Evolutionary conservation across 352 stramenopile genomes (phyloP), one percentile per base, ranked within the genome.

Genomic region (Pythium myriotylum): DNA sequence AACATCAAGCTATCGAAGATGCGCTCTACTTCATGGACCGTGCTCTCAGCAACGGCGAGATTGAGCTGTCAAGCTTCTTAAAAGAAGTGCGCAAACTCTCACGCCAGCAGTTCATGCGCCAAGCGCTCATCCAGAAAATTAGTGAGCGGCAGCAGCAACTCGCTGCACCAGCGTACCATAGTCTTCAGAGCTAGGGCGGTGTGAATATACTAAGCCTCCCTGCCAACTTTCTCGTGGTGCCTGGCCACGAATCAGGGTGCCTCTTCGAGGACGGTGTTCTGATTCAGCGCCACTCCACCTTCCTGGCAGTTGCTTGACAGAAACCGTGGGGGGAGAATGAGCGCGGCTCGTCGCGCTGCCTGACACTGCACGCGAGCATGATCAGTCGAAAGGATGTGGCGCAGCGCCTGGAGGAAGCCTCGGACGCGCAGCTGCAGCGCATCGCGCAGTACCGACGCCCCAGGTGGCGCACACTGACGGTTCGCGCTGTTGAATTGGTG

Each of bases 11-110:
- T 17, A 94, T 97, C 39, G 89, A 97, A 55, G 91, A 97, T 53
- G 86, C 86, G 22, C 80, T 97, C 27, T 97, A 97, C 72, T 96
- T 96, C 54, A 77, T 97, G 81, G 91, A 97, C 54, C 83, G 86
- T 16, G 89, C 85, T 4, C 60, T 97, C 47, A 87, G 84, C 68
- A 96, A 96, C 43, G 86, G 84, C 24, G 81, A 92, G 55, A 93
- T 97, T n/a, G 78, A 91, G 40, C 69, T 96, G 9, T 73, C 72
- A 13, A 59, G 79, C 8, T 97, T 96, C 59, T 51, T 97, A 4
- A 96, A 96, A 57, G 88, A 97, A 63, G 84, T 97, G 54, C 82
- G 91, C 16, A 95, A 95, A 67, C 72, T 97, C 46, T 67, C 89
- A 27, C 78, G 89, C 27, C 93, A 95, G 73, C 91, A 97, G 73